Evolutionary conservation across 495 filamentous ascomycete genomes (phyloP).

Genomic region (Letharia lupina): DNA sequence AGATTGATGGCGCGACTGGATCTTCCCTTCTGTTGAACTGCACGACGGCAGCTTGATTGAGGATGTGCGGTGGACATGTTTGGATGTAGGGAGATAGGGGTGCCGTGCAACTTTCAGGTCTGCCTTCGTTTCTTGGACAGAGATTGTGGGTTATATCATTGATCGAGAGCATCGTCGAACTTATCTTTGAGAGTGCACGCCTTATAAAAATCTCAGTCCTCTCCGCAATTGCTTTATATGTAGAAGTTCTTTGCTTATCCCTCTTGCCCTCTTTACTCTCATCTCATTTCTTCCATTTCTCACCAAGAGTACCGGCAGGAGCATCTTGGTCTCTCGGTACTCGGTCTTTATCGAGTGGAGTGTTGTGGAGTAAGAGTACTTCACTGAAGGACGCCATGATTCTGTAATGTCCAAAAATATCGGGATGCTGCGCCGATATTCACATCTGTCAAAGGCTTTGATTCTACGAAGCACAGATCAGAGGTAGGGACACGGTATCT

Average conservation of each 20-base stretch:
- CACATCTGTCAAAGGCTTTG: no score
- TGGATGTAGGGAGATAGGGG: background rate
- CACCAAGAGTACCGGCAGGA: background rate
- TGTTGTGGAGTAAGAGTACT: no score
- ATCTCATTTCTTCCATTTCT: background rate
- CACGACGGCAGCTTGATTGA: background rate
- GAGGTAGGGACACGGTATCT: no score
- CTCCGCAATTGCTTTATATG: no score
- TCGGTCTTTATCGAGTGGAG: background rate
- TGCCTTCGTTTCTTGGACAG: background rate
- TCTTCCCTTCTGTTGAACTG: background rate
- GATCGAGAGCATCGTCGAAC: background rate
- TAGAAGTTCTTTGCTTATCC: no score
- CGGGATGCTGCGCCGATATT: no score
- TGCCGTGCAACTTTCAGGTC: background rate
- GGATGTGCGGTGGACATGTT: background rate
- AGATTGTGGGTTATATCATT: background rate
- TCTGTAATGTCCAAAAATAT: no score
- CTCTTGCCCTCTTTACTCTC: no score
- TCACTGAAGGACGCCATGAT: no score
- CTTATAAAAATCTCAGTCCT: no score
- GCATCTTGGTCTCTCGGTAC: background rate
- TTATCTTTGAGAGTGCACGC: no score
- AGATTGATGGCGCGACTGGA: background rate
- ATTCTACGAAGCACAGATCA: no score